Evolutionary conservation across 75 land plant genomes (phyloP), one percentile per base, ranked within the genome.

Genomic region (Chamaecyparis obtusa): DNA sequence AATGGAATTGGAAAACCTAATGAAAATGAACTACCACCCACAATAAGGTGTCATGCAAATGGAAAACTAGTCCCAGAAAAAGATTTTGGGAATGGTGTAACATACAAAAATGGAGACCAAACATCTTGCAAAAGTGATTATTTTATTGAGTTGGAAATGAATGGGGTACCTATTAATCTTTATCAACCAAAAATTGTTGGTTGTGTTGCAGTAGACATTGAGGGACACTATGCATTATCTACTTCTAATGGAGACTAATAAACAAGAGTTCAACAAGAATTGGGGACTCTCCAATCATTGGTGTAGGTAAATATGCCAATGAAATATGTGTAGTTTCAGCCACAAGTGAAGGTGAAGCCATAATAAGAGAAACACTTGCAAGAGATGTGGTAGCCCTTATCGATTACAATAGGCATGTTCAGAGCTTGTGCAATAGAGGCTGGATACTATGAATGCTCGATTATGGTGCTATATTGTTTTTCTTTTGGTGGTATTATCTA

Each of bases 171-270:
- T 8, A 92, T 94, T 60, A 86, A 85, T 82, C 79, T 94, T 6
- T 94, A 94, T 83, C 75, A 92, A 41, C 94, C 91, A n/a, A 97
- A 97, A 86, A 97, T 98, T 15, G 99, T 97, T 39, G 99, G 99
- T 3, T 97, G 99, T 87, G 98, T 94, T 82, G 99, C 91, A 55
- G 98, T 97, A 33, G 99, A 96, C 85, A 74, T 76, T 17, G 69
- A 92, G 17, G 96, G 99, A 41, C 85, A 92, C 32, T 97, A 96
- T 86, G 99, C 97, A 27, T 93, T 98, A 16, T 97, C 95, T 9
- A 97, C 99, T 5, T 97, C 99, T 17, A 97, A 96, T 0, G 99
- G 99, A 3, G 99, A 98, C n/a, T 96, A 36, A 94, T 96, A 89
- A 97, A 97, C 91, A 97, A 97, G 60, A 96, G 91, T 94, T 57